A percentile compares a stretch with the other conserved stretches of the same genome.
Evolutionary conservation across 805 yeast genomes (phyloP).

Genomic region (Dipodascus geniculatus): DNA sequence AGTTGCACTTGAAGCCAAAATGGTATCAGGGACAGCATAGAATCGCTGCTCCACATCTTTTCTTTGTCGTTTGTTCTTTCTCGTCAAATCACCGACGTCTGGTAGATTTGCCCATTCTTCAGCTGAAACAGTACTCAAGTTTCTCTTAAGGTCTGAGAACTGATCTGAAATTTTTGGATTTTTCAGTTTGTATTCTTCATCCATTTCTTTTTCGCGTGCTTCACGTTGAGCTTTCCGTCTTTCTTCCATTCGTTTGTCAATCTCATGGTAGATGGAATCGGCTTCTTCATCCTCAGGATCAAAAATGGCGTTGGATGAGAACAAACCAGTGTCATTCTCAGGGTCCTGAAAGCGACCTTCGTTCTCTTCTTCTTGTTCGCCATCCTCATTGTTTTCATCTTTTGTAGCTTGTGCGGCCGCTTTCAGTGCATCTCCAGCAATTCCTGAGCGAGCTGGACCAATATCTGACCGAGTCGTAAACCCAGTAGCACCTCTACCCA

Average conservation of each 20-base stretch:
- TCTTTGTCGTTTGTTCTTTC: constrained; percentile 62
- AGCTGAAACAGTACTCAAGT: constrained; percentile 42
- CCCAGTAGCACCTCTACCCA: constrained; percentile 93
- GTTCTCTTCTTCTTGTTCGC: constrained; percentile 12
- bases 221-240: constrained; percentile 20
- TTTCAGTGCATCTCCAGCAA: constrained; percentile 27
- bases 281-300: constrained; percentile 69
- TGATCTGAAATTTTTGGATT: constrained; percentile 34
- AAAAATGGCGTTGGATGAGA: constrained; percentile 15
- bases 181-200: constrained; percentile 16
- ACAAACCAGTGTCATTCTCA: constrained; percentile 26
- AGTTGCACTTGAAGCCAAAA: constrained; percentile 32
- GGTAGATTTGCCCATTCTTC: constrained; percentile 79
- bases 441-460: constrained; percentile 35
- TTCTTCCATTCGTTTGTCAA: constrained; percentile 43
- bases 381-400: constrained; percentile 14
- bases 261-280: constrained; percentile 48
- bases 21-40: constrained; percentile 74
- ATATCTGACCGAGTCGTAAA: constrained; percentile 77
- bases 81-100: constrained; percentile 80
- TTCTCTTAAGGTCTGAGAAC: constrained; percentile 59
- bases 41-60: constrained; percentile 49
- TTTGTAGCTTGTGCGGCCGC: constrained; percentile 17
- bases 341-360: constrained; percentile 23
- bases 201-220: constrained; percentile 18